phyloP scores from a whole-genome alignment of 768 basidiomycete species.

The Russula foetens region DNA sequence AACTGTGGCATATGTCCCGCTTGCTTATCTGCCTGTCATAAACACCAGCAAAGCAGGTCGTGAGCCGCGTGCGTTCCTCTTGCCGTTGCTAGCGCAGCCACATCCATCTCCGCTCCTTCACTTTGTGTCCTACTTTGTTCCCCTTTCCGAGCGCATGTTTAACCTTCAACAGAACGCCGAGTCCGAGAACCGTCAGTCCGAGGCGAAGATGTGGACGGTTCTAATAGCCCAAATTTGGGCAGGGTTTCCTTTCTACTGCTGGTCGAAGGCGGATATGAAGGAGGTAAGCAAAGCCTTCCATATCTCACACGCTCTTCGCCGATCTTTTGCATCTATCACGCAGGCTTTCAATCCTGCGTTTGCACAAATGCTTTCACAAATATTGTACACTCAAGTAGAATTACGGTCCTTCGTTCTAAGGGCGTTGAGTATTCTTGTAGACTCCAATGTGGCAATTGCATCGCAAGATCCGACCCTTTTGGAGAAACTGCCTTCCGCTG shows the following conservation, averaged over 20 bases:
- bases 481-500: conserved; percentile 25
- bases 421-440: conserved; percentile 73
- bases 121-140: conserved; percentile 88
- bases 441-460: conserved; percentile 59
- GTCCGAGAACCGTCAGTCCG: conserved; percentile 59
- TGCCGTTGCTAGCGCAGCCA: conserved; percentile 76
- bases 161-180: conserved; percentile 77
- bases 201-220: conserved; percentile 94
- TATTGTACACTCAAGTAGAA: conserved; percentile 84
- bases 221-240: conserved; percentile 91
- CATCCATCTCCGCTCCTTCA: conserved; percentile 77
- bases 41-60: conserved; percentile 51
- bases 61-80: conserved; percentile 85
- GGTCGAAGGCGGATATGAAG: conserved; percentile 65
- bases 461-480: conserved; percentile 28
- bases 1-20: neutral
- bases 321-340: neutral
- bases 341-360: conserved; percentile 72
- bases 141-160: conserved; percentile 90
- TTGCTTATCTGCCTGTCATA: neutral
- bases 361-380: conserved; percentile 83
- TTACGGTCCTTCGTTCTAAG: conserved; percentile 77
- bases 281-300: conserved; percentile 37
- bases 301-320: neutral
- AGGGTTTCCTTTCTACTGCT: conserved; percentile 86